These are phyloP conservation scores for Lodderomyces jiufengensis DNA, from an alignment of 1,139 yeast species.

Conservation along the genomic window DNA sequence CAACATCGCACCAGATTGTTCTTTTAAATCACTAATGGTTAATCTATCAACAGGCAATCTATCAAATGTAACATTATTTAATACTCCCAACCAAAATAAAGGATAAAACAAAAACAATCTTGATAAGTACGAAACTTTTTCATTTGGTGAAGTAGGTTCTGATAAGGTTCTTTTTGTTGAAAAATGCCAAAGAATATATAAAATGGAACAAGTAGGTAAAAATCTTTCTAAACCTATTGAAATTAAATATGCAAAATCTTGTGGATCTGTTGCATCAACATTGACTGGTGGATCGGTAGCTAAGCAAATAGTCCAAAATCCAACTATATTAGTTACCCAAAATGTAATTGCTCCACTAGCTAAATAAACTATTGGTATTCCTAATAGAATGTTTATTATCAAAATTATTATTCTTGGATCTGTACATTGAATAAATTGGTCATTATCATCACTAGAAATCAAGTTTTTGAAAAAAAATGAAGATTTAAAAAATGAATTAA, in stretches of 20 bases:
- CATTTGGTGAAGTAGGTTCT: slow-evolving; percentile 12
- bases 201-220: slow-evolving; percentile 69
- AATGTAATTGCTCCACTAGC: slow-evolving; percentile 54
- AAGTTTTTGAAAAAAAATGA: slow-evolving; percentile 56
- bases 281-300: slow-evolving; percentile 80
- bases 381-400: slow-evolving; percentile 54
- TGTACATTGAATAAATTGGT: slow-evolving; percentile 45
- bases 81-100: slow-evolving; percentile 77
- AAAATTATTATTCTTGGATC: slow-evolving; percentile 66
- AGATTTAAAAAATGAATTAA: slow-evolving; percentile 71
- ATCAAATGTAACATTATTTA: slow-evolving; percentile 86
- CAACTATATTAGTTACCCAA: slow-evolving; percentile 63
- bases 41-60: slow-evolving; percentile 83
- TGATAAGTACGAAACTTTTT: slow-evolving; percentile 41
- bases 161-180: slow-evolving; percentile 42
- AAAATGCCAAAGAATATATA: slow-evolving; percentile 68
- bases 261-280: slow-evolving; percentile 51
- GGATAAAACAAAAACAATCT: slow-evolving; percentile 71
- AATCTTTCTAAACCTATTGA: slow-evolving; percentile 73
- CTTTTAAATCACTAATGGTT: slow-evolving; percentile 62
- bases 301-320: slow-evolving; percentile 81
- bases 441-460: slow-evolving; percentile 17
- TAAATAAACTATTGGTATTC: slow-evolving; percentile 56
- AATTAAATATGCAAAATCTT: slow-evolving; percentile 55
- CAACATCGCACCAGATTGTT: slow-evolving; percentile 72